Evolutionary conservation across 1,284 basidiomycete species (phyloP).

Genomic region (Dichomitus squalens): DNA sequence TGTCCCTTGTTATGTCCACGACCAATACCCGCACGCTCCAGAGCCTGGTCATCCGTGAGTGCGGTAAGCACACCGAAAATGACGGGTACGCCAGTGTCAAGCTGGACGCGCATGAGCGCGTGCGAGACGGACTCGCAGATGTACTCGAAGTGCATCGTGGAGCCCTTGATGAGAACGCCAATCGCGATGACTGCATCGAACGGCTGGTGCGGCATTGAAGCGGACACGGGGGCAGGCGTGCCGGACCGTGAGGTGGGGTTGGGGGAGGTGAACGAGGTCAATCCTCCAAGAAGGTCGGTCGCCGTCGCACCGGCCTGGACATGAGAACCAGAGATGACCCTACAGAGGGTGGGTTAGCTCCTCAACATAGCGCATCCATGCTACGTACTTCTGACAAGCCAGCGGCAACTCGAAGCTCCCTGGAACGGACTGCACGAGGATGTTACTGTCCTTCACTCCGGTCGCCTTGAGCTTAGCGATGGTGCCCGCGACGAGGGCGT

Average conservation of each 20-base stretch:
- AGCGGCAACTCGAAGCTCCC: conserved; percentile 94
- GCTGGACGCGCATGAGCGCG: conserved; percentile 91
- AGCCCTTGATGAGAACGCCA: conserved; percentile 96
- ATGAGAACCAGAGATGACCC: conserved; percentile 84
- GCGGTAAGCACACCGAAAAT: conserved; percentile 97
- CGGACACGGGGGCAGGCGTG: conserved; percentile 47
- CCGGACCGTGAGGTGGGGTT: conserved; percentile 48
- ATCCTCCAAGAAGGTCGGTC: conserved; percentile 80
- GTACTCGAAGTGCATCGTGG: conserved; percentile 99
- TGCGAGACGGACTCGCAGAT: conserved; percentile 93
- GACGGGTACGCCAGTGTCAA: conserved; percentile 94
- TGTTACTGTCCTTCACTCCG: conserved; percentile 90
- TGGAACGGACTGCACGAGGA: conserved; percentile 90
- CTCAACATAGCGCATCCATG: background rate
- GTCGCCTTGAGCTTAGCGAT: conserved; percentile 77
- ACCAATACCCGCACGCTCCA: conserved; percentile 88
- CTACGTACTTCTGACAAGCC: conserved; percentile 74
- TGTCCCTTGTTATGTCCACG: conserved; percentile 71
- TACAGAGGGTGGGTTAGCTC: conserved; percentile 31
- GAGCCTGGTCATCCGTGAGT: conserved; percentile 91
- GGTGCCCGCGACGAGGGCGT: conserved; percentile 80
- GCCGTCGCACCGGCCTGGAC: conserved; percentile 75
- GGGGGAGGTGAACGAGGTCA: conserved; percentile 56
- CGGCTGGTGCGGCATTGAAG: conserved; percentile 57
- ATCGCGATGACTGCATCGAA: conserved; percentile 97